A percentile compares a stretch with the other conserved stretches of the same genome.
phyloP scores from a whole-genome alignment of 2,329 filamentous ascomycete genomes.

The Neopestalotiopsis rosae region DNA sequence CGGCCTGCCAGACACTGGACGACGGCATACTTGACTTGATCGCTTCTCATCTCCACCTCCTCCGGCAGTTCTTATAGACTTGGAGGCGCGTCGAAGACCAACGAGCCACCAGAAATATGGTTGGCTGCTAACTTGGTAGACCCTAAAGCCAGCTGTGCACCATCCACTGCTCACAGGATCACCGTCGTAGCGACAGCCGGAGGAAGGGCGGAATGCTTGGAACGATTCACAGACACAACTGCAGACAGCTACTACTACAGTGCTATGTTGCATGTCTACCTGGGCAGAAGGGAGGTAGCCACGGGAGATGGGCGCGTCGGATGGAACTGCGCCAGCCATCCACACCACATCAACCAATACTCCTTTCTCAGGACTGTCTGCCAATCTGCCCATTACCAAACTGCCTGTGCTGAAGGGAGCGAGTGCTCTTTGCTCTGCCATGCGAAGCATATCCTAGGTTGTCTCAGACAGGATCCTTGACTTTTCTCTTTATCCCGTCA shows the following conservation, averaged over 20 bases:
- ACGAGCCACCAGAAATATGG: background rate
- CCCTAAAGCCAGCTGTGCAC: background rate
- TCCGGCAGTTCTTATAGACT: background rate
- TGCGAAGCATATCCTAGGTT: background rate
- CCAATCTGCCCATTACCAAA: background rate
- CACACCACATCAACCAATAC: background rate
- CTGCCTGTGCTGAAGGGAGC: too few relatives aligned
- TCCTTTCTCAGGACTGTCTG: background rate
- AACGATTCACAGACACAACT: background rate
- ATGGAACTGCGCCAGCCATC: background rate
- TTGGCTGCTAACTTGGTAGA: background rate
- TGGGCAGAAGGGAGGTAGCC: background rate
- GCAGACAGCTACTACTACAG: background rate
- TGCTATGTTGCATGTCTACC: too few relatives aligned
- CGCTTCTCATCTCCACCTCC: conserved; percentile 2
- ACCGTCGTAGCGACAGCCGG: background rate
- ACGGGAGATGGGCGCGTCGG: background rate
- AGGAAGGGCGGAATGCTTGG: background rate
- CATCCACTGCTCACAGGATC: background rate
- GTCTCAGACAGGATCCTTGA: conserved; percentile 9
- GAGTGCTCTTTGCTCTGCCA: background rate
- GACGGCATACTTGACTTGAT: background rate
- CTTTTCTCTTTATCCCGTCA: background rate
- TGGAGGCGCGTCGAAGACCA: background rate
- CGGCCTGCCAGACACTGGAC: background rate